Percentiles rank a stretch among this genome's conserved stretches.
These are phyloP conservation scores for Lentithecium fluviatile DNA, from an alignment of 495 filamentous ascomycete species.

Conservation along the genomic window DNA sequence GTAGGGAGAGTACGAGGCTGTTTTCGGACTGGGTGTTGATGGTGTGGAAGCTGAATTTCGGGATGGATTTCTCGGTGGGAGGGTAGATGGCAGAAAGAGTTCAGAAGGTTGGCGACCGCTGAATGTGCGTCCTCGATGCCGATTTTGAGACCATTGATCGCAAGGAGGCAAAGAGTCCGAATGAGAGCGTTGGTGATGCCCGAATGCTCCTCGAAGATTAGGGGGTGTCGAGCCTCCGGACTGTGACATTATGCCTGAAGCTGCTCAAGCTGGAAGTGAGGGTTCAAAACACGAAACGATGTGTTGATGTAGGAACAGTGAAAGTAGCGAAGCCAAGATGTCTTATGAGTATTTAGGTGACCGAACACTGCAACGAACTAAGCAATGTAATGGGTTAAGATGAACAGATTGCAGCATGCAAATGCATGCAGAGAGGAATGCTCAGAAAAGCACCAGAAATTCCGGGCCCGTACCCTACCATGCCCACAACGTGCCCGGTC, in stretches of 20 bases:
- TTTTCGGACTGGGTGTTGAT: not conserved
- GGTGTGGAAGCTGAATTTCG: not conserved
- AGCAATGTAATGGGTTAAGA: not conserved
- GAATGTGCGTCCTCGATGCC: constrained; percentile 11
- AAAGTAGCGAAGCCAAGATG: not conserved
- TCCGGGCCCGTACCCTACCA: not conserved
- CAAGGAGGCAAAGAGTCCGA: constrained; percentile 9
- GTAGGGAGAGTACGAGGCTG: not conserved
- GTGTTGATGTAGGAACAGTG: not conserved
- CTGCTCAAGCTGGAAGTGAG: not conserved
- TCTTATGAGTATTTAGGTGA: constrained; percentile 6
- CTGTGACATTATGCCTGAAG: constrained; percentile 6
- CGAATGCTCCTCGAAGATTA: constrained; percentile 10
- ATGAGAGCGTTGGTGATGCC: constrained; percentile 6
- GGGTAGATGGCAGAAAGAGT: constrained; percentile 15
- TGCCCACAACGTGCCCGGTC: not conserved
- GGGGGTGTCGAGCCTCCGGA: not conserved
- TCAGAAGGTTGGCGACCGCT: constrained; percentile 15
- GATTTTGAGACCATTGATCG: constrained; percentile 10
- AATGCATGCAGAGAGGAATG: not conserved
- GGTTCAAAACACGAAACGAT: not conserved
- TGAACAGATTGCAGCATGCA: not conserved
- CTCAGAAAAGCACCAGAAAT: not conserved
- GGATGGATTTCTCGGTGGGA: constrained; percentile 13
- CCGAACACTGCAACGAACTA: too few species aligned